Evolutionary conservation across 768 basidiomycete genomes (phyloP), one percentile per base, ranked within the genome.

Genomic region (Amanita rubescens): DNA sequence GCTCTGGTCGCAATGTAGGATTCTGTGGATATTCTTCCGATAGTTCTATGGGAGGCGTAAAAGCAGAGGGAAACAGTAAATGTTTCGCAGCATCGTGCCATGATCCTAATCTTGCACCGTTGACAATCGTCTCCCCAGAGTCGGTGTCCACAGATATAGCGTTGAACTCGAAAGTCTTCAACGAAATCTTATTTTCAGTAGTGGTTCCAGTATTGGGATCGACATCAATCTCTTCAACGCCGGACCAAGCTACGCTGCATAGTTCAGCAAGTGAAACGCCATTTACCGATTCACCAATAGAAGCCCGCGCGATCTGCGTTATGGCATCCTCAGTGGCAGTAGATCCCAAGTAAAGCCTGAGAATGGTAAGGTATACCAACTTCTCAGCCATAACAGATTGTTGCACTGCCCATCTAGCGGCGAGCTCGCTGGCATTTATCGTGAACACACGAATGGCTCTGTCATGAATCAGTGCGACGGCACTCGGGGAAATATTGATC

Each of bases 21-120:
- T 85, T 75, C 59, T 82, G 81, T 11, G 76, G 70, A 53, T 75
- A 78, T 32, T 76, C 70, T 37, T 78, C 76, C 12, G 60, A 51
- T 5, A 69, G 61, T 9, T 60, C 53, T 38, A 66, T 64, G 19
- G 75, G 66, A 7, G 85, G 79, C 14, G 78, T 70, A 70, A 90
- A 95, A 15, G 85, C 83, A 37, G 86, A 77, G 32, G 89, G 85
- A 79, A 96, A 97, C 48, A 97, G 71, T 30, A 97, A 68, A 62
- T 95, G 90, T 60, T 90, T 90, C 14, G 91, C 90, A 2, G 86
- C 88, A 56, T 87, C 83, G 60, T 94, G 89, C 87, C 90, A 90
- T 7, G 85, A 82, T 25, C 78, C 73, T 39, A 84, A 66, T 54
- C 74, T 75, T 15, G 84, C 76, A 33, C 82, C 80, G 58, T 84